phyloP scores from a whole-genome alignment of 2,329 filamentous ascomycete genomes.

The Drechslera avenae region DNA sequence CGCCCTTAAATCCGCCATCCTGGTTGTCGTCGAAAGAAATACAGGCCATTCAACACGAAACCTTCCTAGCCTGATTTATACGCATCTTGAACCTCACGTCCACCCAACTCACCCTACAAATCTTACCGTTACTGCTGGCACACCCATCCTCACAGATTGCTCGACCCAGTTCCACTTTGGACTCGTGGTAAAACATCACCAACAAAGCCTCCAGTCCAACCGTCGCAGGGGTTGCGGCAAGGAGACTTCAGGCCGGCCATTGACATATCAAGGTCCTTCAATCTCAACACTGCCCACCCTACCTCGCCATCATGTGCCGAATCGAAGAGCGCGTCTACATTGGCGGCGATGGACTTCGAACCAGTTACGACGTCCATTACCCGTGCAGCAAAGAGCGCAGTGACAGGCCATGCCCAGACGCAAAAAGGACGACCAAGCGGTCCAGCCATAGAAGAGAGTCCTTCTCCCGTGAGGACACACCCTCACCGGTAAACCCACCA shows the following conservation, averaged over 20 bases:
- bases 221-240: conserved; percentile 18
- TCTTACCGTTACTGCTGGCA: too few species aligned
- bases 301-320: conserved; percentile 36
- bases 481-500: conserved; percentile 41
- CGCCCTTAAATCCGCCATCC: conserved; percentile 13
- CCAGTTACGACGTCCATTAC: conserved; percentile 3
- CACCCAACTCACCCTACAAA: too few species aligned
- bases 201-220: conserved; percentile 15
- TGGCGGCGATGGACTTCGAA: conserved; percentile 26
- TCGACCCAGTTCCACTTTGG: conserved; percentile 27
- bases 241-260: conserved; percentile 1
- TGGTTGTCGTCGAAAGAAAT: neutral
- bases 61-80: neutral
- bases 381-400: conserved; percentile 33
- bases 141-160: conserved; percentile 15
- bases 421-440: conserved; percentile 29
- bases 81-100: too few species aligned
- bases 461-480: conserved; percentile 29
- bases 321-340: conserved; percentile 41
- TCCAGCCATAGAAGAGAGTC: conserved; percentile 26
- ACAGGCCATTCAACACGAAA: neutral
- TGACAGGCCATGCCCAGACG: conserved; percentile 32
- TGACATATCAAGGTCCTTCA: neutral
- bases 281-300: neutral
- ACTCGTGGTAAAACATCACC: conserved; percentile 15